phyloP scores from a whole-genome alignment of 2,329 filamentous ascomycete species.

The Colletotrichum kahawae region DNA sequence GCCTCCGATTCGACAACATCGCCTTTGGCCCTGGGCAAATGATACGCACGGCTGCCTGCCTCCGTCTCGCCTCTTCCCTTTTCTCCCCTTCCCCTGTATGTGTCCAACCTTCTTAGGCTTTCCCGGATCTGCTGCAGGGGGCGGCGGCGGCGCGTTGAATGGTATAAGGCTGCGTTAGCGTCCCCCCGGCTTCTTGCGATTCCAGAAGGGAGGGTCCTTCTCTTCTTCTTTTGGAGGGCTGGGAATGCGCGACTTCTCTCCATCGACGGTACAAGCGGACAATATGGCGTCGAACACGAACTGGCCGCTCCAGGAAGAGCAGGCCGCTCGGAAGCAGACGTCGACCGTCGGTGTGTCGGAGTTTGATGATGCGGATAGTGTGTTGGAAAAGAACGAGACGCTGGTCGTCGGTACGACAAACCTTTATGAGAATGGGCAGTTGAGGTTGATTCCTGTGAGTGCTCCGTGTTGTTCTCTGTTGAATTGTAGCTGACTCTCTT shows the following conservation, averaged over 20 bases:
- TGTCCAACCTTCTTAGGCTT: neutral
- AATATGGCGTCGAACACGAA: conserved; percentile 10
- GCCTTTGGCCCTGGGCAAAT: neutral
- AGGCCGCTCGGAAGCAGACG: neutral
- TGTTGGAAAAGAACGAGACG: conserved; percentile 6
- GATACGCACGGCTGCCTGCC: neutral
- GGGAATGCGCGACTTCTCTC: neutral
- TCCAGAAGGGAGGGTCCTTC: neutral
- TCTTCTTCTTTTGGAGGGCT: neutral
- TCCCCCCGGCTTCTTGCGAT: neutral
- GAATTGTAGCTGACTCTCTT: neutral
- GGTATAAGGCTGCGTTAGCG: conserved; percentile 7
- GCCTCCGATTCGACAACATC: neutral
- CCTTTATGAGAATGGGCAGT: conserved; percentile 22
- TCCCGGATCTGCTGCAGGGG: neutral
- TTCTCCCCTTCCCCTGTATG: neutral
- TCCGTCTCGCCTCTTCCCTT: neutral
- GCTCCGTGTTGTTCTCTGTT: neutral
- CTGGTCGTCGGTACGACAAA: conserved; percentile 27
- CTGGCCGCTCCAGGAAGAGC: conserved; percentile 17
- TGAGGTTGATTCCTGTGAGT: conserved; percentile 27
- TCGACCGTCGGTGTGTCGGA: neutral
- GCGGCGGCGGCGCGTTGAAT: neutral
- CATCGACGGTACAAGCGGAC: neutral
- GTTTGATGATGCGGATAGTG: neutral